Evolutionary conservation across 2,329 filamentous ascomycete species (phyloP).

Genomic region (Lomentospora prolificans): DNA sequence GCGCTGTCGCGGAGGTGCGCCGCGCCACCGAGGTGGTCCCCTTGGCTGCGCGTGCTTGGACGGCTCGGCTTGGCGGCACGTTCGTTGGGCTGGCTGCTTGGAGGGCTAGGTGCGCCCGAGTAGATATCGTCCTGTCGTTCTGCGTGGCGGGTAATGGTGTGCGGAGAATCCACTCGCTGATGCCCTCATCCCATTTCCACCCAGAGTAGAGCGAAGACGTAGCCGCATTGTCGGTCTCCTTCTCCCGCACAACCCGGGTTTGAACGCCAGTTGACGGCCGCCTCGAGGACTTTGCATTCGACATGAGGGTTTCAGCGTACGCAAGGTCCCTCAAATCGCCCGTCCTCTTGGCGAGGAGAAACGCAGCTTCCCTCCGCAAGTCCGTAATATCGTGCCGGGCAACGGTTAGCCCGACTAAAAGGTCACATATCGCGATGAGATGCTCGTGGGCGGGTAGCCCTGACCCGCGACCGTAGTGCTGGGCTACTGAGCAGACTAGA

Average conservation of each 20-base stretch:
- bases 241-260: neutral
- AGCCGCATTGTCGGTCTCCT: neutral
- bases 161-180: constrained; percentile 9
- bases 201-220: constrained; percentile 4
- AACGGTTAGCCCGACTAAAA: constrained; percentile 25
- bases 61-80: neutral
- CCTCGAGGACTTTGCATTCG: neutral
- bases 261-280: neutral
- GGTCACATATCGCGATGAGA: constrained; percentile 29
- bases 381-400: constrained; percentile 22
- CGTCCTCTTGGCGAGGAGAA: constrained; percentile 41
- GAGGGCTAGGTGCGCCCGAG: neutral
- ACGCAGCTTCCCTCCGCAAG: constrained; percentile 37
- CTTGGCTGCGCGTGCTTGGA: neutral
- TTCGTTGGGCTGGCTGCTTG: neutral
- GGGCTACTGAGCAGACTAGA: constrained; percentile 35
- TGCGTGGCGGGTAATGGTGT: neutral
- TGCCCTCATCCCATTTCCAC: constrained; percentile 9
- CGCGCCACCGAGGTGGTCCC: no score
- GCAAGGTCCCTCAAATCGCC: constrained; percentile 42
- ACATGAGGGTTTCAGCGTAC: constrained; percentile 37
- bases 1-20: neutral
- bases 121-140: neutral
- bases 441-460: constrained; percentile 26
- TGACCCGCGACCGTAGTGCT: constrained; percentile 34